Evolutionary conservation across 306 rosid species (phyloP).

Genomic region (Amphicarpaea edgeworthii): DNA sequence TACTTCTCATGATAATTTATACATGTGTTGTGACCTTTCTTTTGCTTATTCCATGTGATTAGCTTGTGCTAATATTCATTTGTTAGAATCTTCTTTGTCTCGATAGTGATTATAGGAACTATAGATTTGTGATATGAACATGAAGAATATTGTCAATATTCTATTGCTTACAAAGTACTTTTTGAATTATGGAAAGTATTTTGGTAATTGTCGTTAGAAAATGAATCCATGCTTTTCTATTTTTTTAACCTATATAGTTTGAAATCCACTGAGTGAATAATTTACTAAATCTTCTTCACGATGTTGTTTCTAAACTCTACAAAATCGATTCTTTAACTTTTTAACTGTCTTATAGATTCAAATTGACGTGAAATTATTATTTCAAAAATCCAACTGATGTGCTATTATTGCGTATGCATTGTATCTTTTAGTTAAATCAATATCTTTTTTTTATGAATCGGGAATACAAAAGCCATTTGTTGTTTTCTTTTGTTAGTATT

Average conservation of each 20-base stretch:
- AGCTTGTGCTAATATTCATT: conserved; percentile 6
- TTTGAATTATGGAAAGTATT: conserved; percentile 26
- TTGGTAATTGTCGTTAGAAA: conserved; percentile 12
- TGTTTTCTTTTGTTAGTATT: neutral
- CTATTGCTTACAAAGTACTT: conserved; percentile 18
- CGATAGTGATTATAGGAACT: conserved; percentile 38
- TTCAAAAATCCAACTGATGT: conserved; percentile 18
- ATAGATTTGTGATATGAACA: conserved; percentile 41
- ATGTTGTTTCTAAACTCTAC: neutral
- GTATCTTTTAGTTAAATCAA: neutral
- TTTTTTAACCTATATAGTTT: neutral
- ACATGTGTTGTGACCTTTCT: conserved; percentile 23
- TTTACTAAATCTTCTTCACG: neutral
- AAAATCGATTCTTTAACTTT: conserved; percentile 1
- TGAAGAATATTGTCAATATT: conserved; percentile 39
- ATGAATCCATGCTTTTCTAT: neutral
- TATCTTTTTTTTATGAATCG: neutral
- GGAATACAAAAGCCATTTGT: neutral
- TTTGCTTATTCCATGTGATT: conserved; percentile 28
- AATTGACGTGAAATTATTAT: conserved; percentile 3
- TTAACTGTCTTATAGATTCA: conserved; percentile 21
- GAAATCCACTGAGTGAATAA: conserved; percentile 12
- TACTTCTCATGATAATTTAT: conserved; percentile 18
- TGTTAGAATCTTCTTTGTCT: conserved; percentile 23
- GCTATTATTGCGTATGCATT: conserved; percentile 2